phyloP scores from a whole-genome alignment of 148 eudicot species.

The Spergularia bocconei region DNA sequence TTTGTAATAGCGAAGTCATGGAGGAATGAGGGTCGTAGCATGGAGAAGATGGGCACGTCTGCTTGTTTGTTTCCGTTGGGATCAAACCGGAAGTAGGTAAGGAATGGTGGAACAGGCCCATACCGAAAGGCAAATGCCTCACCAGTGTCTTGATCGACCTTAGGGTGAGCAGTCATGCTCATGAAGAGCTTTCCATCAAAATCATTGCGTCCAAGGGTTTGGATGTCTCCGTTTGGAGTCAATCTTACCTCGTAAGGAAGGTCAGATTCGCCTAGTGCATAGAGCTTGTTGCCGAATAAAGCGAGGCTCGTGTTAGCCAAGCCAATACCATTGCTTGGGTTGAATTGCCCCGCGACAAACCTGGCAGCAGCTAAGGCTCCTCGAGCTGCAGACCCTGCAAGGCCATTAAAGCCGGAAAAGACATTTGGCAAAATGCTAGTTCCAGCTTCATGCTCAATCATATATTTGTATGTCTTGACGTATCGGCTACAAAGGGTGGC shows the following conservation, averaged over 20 bases:
- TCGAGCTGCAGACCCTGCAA: slow-evolving; percentile 45
- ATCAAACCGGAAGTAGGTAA: slow-evolving; percentile 47
- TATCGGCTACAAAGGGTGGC: slow-evolving; percentile 72
- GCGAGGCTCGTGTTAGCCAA: slow-evolving; percentile 61
- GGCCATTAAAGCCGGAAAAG: slow-evolving; percentile 58
- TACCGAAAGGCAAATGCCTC: slow-evolving; percentile 55
- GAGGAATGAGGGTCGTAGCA: slow-evolving; percentile 34
- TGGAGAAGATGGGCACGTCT: slow-evolving; percentile 49
- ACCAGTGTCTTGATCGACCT: slow-evolving; percentile 42
- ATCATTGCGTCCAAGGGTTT: slow-evolving; percentile 50
- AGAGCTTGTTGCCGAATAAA: slow-evolving; percentile 35
- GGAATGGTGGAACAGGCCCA: slow-evolving; percentile 38
- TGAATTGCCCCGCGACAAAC: slow-evolving; percentile 36
- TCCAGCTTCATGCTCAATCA: slow-evolving; percentile 33
- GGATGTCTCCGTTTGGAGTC: slow-evolving; percentile 41
- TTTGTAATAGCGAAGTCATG: slow-evolving; percentile 61
- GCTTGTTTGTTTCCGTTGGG: slow-evolving; percentile 36
- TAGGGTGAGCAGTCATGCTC: slow-evolving; percentile 78
- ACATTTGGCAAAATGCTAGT: slow-evolving; percentile 44
- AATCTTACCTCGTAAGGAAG: slow-evolving; percentile 53
- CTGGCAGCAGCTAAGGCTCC: slow-evolving; percentile 31
- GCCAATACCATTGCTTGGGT: slow-evolving; percentile 45
- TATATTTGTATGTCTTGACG: slow-evolving; percentile 60
- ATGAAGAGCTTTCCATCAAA: slow-evolving; percentile 39
- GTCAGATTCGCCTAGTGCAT: slow-evolving; percentile 59